These are phyloP conservation scores for Hypoxylon sp. DNA, from an alignment of 2,329 filamentous ascomycete species.

Conservation along the genomic window DNA sequence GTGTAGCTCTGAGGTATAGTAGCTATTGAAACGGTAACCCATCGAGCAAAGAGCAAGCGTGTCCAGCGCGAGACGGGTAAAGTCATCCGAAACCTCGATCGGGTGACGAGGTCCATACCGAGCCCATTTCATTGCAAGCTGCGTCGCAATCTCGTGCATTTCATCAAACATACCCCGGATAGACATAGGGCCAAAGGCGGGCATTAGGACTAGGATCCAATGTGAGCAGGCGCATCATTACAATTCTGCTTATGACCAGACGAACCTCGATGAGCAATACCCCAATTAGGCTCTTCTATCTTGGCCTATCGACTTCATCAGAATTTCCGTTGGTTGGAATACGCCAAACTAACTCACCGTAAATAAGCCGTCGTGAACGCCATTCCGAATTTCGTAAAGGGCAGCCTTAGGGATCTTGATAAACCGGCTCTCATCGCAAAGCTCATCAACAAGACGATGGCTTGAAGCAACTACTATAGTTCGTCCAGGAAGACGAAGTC, in stretches of 20 bases:
- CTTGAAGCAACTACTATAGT: conserved; percentile 67
- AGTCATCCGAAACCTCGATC: conserved; percentile 65
- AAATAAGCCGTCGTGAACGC: conserved; percentile 76
- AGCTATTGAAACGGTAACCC: conserved; percentile 81
- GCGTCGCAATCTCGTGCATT: conserved; percentile 77
- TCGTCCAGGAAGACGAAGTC: conserved; percentile 65
- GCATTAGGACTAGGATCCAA: conserved; percentile 67
- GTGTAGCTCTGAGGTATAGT: conserved; percentile 77
- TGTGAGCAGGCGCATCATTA: conserved; percentile 67
- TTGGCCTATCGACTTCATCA: conserved; percentile 53
- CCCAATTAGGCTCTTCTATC: conserved; percentile 73
- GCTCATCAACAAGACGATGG: conserved; percentile 72
- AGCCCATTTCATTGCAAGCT: conserved; percentile 78
- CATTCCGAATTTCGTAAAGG: conserved; percentile 71
- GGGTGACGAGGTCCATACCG: conserved; percentile 70
- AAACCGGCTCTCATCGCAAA: conserved; percentile 77
- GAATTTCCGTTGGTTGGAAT: conserved; percentile 10
- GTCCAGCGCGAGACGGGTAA: conserved; percentile 74
- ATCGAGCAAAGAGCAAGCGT: conserved; percentile 80
- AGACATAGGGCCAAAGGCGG: conserved; percentile 77
- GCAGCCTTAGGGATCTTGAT: conserved; percentile 67
- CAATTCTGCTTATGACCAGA: not conserved
- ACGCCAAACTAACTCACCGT: conserved; percentile 62
- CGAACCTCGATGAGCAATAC: conserved; percentile 54
- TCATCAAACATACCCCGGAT: conserved; percentile 79